Percentiles rank a stretch among this genome's conserved stretches.
These are phyloP conservation scores for Trypanosoma rangeli DNA, from an alignment of 208 protist species.

Conservation along the genomic window DNA sequence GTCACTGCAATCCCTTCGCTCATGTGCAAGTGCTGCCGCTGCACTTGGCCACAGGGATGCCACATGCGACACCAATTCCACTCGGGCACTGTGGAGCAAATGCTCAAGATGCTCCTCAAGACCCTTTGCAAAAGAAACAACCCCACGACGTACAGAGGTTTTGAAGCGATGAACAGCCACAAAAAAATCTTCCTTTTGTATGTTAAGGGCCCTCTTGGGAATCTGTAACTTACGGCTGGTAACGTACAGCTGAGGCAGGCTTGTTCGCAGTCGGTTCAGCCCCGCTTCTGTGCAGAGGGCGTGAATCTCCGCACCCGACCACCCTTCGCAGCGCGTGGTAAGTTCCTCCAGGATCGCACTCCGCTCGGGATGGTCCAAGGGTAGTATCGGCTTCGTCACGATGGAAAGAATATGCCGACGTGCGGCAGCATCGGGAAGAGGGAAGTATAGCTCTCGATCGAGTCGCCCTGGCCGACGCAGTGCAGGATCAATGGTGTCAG, in stretches of 20 bases:
- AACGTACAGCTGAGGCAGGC: conserved; percentile 79
- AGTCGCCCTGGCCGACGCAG: conserved; percentile 97
- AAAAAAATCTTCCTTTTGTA: conserved; percentile 72
- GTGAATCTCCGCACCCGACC: conserved; percentile 98
- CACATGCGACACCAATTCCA: conserved; percentile 41
- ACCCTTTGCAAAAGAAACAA: conserved; percentile 14
- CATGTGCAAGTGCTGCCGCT: conserved; percentile 32
- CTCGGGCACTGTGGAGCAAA: conserved; percentile 46
- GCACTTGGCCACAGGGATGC: conserved; percentile 50
- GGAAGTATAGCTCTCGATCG: conserved; percentile 95
- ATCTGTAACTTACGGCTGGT: conserved; percentile 48
- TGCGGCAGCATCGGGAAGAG: conserved; percentile 68
- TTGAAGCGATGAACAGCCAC: conserved; percentile 63
- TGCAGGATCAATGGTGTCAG: conserved; percentile 95
- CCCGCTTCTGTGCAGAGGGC: conserved; percentile 98
- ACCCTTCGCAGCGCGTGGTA: conserved; percentile 94
- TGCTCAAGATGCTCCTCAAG: conserved; percentile 57
- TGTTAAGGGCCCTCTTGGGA: conserved; percentile 29
- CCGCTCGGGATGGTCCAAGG: conserved; percentile 53
- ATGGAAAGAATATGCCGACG: conserved; percentile 94
- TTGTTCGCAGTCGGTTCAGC: conserved; percentile 67
- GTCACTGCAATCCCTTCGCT: conserved; percentile 57
- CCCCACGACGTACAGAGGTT: conserved; percentile 55
- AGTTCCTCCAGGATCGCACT: conserved; percentile 86
- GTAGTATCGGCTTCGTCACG: conserved; percentile 97